phyloP scores from a whole-genome alignment of 2,329 filamentous ascomycete species.

The Colletotrichum tanaceti region DNA sequence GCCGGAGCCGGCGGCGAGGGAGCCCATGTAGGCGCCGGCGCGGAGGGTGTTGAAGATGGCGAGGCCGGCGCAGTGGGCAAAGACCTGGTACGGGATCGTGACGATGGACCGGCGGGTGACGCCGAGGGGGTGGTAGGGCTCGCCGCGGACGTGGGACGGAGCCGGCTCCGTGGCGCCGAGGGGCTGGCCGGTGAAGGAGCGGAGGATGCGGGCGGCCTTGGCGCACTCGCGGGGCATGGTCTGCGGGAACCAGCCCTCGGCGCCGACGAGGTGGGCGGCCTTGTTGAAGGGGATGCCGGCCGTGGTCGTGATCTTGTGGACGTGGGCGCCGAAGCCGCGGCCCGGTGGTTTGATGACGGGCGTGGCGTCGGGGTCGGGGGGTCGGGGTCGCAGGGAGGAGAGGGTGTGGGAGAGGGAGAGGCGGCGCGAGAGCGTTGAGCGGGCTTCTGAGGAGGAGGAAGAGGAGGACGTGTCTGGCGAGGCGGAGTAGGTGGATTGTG shows the following conservation, averaged over 20 bases:
- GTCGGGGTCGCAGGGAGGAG: constrained; percentile 10
- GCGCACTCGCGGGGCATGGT: constrained; percentile 79
- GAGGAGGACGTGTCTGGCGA: constrained; percentile 7
- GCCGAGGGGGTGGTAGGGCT: constrained; percentile 49
- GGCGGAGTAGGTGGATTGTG: constrained; percentile 9
- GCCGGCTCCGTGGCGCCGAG: constrained; percentile 42
- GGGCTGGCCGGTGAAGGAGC: constrained; percentile 73
- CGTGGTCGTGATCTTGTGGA: constrained; percentile 75
- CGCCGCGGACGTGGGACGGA: constrained; percentile 37
- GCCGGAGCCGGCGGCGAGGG: constrained; percentile 70
- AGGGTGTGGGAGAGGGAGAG: constrained; percentile 16
- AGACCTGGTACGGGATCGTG: constrained; percentile 58
- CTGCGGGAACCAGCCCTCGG: constrained; percentile 82
- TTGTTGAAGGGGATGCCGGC: constrained; percentile 75
- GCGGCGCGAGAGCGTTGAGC: constrained; percentile 23
- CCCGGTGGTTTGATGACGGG: constrained; percentile 20
- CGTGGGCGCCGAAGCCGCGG: constrained; percentile 61
- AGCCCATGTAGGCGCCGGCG: constrained; percentile 65
- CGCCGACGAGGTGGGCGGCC: constrained; percentile 74
- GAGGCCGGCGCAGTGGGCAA: constrained; percentile 67
- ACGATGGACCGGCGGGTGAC: constrained; percentile 50
- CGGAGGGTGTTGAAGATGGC: constrained; percentile 74
- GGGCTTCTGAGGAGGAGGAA: constrained; percentile 9
- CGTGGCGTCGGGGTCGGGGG: background rate
- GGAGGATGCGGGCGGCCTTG: constrained; percentile 79